Percentiles rank a stretch among this genome's conserved stretches.
These are phyloP conservation scores for Aureobasidium vineae DNA, from an alignment of 2,329 filamentous ascomycete genomes.

Conservation along the genomic window DNA sequence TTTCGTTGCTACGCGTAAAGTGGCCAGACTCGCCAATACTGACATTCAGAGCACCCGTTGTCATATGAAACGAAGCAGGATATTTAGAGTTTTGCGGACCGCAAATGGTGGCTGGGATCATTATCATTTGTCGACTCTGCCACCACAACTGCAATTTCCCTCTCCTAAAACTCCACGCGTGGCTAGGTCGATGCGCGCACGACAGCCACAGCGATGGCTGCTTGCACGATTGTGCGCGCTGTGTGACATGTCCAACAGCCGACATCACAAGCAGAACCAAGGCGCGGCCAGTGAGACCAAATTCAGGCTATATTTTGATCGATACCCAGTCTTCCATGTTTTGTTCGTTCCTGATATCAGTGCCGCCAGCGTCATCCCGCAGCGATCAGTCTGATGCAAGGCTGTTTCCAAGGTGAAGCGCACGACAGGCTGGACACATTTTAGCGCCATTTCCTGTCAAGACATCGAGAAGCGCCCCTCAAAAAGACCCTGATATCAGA, in stretches of 20 bases:
- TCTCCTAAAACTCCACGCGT: not conserved
- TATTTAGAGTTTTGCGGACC: constrained; percentile 13
- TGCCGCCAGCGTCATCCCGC: constrained; percentile 1
- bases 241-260: not conserved
- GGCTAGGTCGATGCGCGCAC: not conserved
- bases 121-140: not conserved
- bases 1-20: not conserved
- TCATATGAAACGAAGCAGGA: constrained; percentile 15
- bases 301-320: not conserved
- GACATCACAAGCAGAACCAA: not conserved
- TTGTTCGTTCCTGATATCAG: not conserved
- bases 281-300: not conserved
- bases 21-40: not conserved
- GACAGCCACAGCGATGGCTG: not conserved
- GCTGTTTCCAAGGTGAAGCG: constrained; percentile 18
- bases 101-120: constrained; percentile 8
- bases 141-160: constrained; percentile 5
- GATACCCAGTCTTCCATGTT: not conserved
- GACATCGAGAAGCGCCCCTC: not conserved
- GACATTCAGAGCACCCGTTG: not conserved
- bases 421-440: constrained; percentile 11
- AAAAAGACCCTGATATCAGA: constrained; percentile 23
- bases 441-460: constrained; percentile 4
- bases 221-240: not conserved
- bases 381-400: constrained; percentile 20